Conservation (phyloP, 129 eudicot species). For the sunflower (Helianthus annuus) region HanXRQr2.0-SUNRISE NC_035436.2:165950351-165950850, state of each 20-base stretch:
- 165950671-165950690: too few relatives aligned
- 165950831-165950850: conserved; percentile 11
- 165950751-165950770: neutral
- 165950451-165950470: neutral
- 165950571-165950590: neutral
- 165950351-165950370: neutral
- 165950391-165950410: neutral
- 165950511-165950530: neutral
- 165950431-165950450: neutral
- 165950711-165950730: too few relatives aligned
- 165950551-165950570: neutral
- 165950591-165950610: neutral
- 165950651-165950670: too few relatives aligned
- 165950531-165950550: neutral
- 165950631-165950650: too few relatives aligned
- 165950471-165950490: neutral
- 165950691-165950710: too few relatives aligned
- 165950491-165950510: neutral
- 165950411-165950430: neutral
- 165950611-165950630: too few relatives aligned
- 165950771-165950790: neutral
- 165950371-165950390: neutral
- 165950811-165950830: neutral
- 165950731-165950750: neutral
- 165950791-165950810: neutral